Conservation (phyloP, 2,329 filamentous ascomycete species). For the Ustulina deusta region DNA sequence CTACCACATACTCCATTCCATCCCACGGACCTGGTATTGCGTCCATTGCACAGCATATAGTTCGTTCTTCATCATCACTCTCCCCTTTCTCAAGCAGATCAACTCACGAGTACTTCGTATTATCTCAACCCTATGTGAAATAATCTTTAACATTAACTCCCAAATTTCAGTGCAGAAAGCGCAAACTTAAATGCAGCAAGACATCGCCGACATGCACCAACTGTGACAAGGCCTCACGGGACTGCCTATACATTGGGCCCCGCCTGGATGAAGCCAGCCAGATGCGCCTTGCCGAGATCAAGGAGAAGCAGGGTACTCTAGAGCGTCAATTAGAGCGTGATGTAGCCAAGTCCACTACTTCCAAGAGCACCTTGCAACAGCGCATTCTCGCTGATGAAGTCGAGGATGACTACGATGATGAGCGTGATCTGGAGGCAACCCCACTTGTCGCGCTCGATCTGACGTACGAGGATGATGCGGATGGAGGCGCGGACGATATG, state of each 20-base stretch:
- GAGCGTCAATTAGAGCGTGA: constrained; percentile 78
- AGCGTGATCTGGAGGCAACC: constrained; percentile 70
- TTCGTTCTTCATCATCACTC: background rate
- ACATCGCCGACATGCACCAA: constrained; percentile 75
- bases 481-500: constrained; percentile 67
- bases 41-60: constrained; percentile 9
- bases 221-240: constrained; percentile 66
- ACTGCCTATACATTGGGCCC: constrained; percentile 73
- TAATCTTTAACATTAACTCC: constrained; percentile 18
- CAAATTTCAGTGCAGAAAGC: constrained; percentile 67
- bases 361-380: constrained; percentile 51
- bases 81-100: constrained; percentile 18
- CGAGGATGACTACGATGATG: constrained; percentile 70
- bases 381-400: constrained; percentile 62
- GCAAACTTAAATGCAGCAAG: constrained; percentile 85
- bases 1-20: constrained; percentile 6
- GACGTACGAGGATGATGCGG: constrained; percentile 74
- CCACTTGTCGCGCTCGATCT: constrained; percentile 73
- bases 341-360: constrained; percentile 63
- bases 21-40: constrained; percentile 31
- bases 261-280: constrained; percentile 77
- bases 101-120: background rate
- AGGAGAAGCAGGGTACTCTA: constrained; percentile 80
- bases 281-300: constrained; percentile 78
- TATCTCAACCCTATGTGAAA: background rate